Percentiles rank a stretch among this genome's conserved stretches.
These are phyloP conservation scores for Aspergillus versicolor DNA, from an alignment of 2,329 filamentous ascomycete genomes.

Conservation along the genomic window DNA sequence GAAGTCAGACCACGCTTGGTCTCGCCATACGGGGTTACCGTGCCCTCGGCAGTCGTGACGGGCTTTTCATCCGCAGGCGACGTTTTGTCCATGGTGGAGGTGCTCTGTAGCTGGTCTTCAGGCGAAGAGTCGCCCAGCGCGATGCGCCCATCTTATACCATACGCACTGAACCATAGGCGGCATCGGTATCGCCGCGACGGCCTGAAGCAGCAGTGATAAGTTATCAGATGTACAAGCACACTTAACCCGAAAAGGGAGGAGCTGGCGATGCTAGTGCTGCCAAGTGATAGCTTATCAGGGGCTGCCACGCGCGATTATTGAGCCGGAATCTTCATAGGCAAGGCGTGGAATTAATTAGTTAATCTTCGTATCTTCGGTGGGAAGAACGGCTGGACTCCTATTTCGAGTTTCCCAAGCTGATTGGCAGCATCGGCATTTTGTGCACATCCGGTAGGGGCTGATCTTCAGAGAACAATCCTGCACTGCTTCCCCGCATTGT, in stretches of 20 bases:
- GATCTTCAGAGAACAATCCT: neutral
- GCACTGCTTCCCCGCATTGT: neutral
- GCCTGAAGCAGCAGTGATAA: neutral
- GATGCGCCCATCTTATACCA: conserved; percentile 1
- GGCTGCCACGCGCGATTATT: too few species aligned
- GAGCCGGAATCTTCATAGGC: too few species aligned
- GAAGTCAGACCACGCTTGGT: conserved; percentile 15
- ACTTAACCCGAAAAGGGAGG: conserved; percentile 13
- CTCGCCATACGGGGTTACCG: conserved; percentile 13
- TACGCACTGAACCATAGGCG: neutral
- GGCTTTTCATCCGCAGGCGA: conserved; percentile 13
- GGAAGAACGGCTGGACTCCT: too few species aligned
- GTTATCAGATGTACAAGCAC: neutral
- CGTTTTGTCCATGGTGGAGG: conserved; percentile 27
- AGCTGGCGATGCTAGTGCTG: conserved; percentile 12
- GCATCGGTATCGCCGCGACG: neutral
- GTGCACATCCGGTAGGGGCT: too few species aligned
- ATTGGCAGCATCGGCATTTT: too few species aligned
- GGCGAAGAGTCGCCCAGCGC: neutral
- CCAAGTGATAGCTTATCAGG: conserved; percentile 14
- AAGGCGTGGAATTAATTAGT: too few species aligned
- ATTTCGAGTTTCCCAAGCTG: too few species aligned
- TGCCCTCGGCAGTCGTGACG: conserved; percentile 20
- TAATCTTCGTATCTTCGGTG: too few species aligned
- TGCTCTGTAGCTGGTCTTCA: neutral